Evolutionary conservation across 1,139 yeast genomes (phyloP).

Genomic region (Protomyces inundatus): DNA sequence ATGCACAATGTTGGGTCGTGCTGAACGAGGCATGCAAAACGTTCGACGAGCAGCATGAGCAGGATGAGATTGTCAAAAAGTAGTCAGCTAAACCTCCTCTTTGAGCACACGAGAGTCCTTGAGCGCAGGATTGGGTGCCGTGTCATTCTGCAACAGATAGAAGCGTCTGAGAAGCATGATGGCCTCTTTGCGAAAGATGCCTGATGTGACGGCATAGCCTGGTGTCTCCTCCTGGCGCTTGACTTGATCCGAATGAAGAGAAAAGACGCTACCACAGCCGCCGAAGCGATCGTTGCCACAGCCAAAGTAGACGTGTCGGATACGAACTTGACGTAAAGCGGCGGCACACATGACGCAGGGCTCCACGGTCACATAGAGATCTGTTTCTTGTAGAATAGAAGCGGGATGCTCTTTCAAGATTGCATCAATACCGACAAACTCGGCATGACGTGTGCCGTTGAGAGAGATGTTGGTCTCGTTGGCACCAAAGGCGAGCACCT

Average conservation of each 20-base stretch:
- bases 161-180: conserved; percentile 72
- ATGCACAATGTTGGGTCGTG: no score
- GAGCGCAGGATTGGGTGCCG: conserved; percentile 71
- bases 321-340: conserved; percentile 73
- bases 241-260: conserved; percentile 44
- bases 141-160: conserved; percentile 46
- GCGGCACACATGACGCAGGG: conserved; percentile 99
- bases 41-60: no score
- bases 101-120: conserved; percentile 75
- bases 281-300: conserved; percentile 95
- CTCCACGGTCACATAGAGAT: conserved; percentile 88
- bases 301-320: conserved; percentile 72
- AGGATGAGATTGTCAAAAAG: no score
- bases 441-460: conserved; percentile 83
- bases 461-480: conserved; percentile 84
- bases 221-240: conserved; percentile 34
- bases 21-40: no score
- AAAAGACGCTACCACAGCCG: conserved; percentile 84
- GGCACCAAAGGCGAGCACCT: conserved; percentile 69
- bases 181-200: conserved; percentile 74
- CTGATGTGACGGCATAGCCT: conserved; percentile 63
- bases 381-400: conserved; percentile 47
- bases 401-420: conserved; percentile 42
- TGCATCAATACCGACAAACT: conserved; percentile 68
- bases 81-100: conserved; percentile 50